Percentiles rank a stretch among this genome's conserved stretches.
These are phyloP conservation scores for Fraxinus sp. DNA, from an alignment of 305 asterid species.

Conservation along the genomic window DNA sequence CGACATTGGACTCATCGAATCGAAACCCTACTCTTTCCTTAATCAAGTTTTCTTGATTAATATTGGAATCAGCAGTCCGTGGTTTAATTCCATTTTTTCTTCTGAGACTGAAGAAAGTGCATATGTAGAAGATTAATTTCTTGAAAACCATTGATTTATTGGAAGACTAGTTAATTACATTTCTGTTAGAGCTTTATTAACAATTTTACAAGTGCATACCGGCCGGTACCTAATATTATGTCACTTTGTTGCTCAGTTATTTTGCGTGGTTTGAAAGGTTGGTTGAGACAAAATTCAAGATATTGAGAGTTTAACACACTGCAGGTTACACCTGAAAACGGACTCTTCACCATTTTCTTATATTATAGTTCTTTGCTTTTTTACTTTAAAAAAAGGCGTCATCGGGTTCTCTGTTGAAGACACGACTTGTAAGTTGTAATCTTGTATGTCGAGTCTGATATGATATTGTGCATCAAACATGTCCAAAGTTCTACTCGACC, in stretches of 20 bases:
- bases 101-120: slow-evolving; percentile 35
- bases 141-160: slow-evolving; percentile 46
- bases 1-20: not conserved
- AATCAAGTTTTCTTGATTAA: not conserved
- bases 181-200: slow-evolving; percentile 4
- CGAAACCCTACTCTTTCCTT: slow-evolving; percentile 2
- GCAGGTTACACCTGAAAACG: slow-evolving; percentile 32
- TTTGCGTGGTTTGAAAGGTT: slow-evolving; percentile 54
- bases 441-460: not conserved
- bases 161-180: not conserved
- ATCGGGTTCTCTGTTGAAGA: not conserved
- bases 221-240: slow-evolving; percentile 29
- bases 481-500: not conserved
- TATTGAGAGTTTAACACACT: slow-evolving; percentile 34
- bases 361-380: not conserved
- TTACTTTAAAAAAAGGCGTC: not conserved
- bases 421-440: not conserved
- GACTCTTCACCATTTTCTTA: not conserved
- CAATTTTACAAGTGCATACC: slow-evolving; percentile 4
- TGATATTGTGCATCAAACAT: not conserved
- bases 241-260: slow-evolving; percentile 36
- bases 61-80: not conserved
- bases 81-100: not conserved
- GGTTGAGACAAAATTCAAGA: slow-evolving; percentile 35
- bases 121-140: slow-evolving; percentile 43